Percentiles rank a stretch among this genome's conserved stretches.
phyloP scores from a whole-genome alignment of 768 basidiomycete species.

The Mycena metata region DNA sequence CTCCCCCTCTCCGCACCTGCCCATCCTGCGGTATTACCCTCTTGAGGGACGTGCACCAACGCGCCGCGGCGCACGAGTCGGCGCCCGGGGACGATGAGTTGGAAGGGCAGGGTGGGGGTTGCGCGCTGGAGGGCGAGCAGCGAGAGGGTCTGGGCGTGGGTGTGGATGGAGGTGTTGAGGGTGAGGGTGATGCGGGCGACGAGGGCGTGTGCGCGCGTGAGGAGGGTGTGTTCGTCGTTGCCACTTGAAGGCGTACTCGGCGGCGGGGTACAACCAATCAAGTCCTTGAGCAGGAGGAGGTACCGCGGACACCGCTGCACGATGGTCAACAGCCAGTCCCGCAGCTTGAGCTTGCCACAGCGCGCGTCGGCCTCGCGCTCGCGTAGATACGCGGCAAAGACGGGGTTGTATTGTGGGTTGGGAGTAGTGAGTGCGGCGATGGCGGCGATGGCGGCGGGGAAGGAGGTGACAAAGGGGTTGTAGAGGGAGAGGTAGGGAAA shows the following conservation, averaged over 20 bases:
- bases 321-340: conserved; percentile 89
- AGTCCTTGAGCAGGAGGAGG: conserved; percentile 84
- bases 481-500: conserved; percentile 92
- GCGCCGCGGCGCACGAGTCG: conserved; percentile 77
- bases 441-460: conserved; percentile 73
- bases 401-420: conserved; percentile 59
- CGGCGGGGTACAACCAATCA: conserved; percentile 74
- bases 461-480: conserved; percentile 86
- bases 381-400: conserved; percentile 75
- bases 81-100: conserved; percentile 86
- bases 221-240: conserved; percentile 76
- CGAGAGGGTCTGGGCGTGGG: conserved; percentile 80
- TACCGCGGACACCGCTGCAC: conserved; percentile 93
- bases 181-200: conserved; percentile 82
- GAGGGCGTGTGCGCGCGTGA: conserved; percentile 71
- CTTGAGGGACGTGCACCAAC: conserved; percentile 71
- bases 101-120: conserved; percentile 82
- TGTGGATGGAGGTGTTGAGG: conserved; percentile 83
- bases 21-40: conserved; percentile 54
- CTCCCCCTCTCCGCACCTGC: conserved; percentile 54
- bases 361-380: conserved; percentile 76
- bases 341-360: conserved; percentile 81
- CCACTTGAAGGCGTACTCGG: too few relatives aligned
- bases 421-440: conserved; percentile 67
- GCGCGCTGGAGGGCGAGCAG: conserved; percentile 85